Conservation (phyloP, 2,329 filamentous ascomycete species). For the Microascus cirrosus region DNA sequence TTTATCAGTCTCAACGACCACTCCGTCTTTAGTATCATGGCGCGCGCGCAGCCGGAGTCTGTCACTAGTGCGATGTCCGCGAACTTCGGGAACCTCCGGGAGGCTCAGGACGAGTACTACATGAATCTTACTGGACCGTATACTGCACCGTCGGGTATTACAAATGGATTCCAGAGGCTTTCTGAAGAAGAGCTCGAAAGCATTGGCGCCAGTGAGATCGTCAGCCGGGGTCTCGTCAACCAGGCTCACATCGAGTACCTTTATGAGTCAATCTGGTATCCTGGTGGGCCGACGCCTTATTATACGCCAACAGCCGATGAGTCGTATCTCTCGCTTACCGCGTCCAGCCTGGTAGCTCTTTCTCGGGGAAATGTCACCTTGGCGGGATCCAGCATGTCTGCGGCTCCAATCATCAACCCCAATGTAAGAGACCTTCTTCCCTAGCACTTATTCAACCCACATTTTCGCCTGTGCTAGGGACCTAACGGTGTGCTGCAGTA, state of each 20-base stretch:
- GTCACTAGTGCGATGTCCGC: conserved; percentile 13
- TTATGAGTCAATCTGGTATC: conserved; percentile 16
- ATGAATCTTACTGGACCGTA: conserved; percentile 11
- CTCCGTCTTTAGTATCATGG: conserved; percentile 17
- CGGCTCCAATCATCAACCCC: conserved; percentile 12
- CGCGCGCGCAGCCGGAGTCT: conserved; percentile 11
- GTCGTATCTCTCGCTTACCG: conserved; percentile 14
- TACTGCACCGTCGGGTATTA: conserved; percentile 14
- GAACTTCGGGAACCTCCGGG: conserved; percentile 9
- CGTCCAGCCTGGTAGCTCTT: conserved; percentile 13
- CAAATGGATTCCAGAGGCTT: conserved; percentile 13
- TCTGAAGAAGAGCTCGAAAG: conserved; percentile 9
- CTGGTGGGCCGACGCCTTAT: conserved; percentile 14
- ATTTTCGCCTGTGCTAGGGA: too few relatives aligned
- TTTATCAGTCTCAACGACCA: conserved; percentile 14
- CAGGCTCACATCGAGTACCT: conserved; percentile 16
- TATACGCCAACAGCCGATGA: conserved; percentile 13
- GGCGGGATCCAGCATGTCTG: conserved; percentile 10
- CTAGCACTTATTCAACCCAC: too few relatives aligned
- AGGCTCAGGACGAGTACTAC: conserved; percentile 13
- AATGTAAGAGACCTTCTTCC: conserved; percentile 10
- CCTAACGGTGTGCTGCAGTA: conserved; percentile 8
- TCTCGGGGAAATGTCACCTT: conserved; percentile 13
- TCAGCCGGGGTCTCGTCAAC: conserved; percentile 11
- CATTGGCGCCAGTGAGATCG: conserved; percentile 12